Conservation (phyloP, 2,329 filamentous ascomycete species). For the Penicillium vulpinum region DNA sequence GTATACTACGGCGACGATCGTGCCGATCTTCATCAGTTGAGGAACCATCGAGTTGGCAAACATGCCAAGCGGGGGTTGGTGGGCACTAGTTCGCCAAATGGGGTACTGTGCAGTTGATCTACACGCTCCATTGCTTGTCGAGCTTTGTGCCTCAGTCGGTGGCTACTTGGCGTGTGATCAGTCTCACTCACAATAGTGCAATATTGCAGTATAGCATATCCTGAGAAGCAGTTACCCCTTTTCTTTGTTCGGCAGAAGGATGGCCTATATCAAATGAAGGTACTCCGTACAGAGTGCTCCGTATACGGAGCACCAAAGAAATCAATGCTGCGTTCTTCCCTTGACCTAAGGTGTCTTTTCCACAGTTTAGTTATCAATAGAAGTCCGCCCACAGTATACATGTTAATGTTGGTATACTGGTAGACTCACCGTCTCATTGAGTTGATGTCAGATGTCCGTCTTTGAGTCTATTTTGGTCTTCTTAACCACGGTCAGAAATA, state of each 20-base stretch:
- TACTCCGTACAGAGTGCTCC: no score
- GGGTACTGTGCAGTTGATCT: neutral
- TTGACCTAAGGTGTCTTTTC: no score
- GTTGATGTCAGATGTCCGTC: no score
- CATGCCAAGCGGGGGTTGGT: neutral
- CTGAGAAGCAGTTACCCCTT: neutral
- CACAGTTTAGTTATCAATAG: no score
- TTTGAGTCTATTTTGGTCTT: no score
- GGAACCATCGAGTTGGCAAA: neutral
- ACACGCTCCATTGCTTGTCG: neutral
- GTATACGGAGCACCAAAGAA: no score
- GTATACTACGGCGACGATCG: conserved; percentile 1
- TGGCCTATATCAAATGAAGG: no score
- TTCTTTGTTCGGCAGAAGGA: neutral
- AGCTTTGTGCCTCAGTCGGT: neutral
- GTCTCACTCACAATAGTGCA: neutral
- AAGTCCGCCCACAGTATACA: no score
- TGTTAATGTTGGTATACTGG: no score
- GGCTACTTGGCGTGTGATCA: neutral
- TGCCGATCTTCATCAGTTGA: neutral
- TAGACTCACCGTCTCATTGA: no score
- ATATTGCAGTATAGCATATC: neutral
- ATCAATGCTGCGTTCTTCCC: no score
- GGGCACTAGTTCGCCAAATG: neutral
- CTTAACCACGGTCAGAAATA: no score